Conservation (phyloP, 2,329 filamentous ascomycete species). For the Monilinia fructigena region DNA sequence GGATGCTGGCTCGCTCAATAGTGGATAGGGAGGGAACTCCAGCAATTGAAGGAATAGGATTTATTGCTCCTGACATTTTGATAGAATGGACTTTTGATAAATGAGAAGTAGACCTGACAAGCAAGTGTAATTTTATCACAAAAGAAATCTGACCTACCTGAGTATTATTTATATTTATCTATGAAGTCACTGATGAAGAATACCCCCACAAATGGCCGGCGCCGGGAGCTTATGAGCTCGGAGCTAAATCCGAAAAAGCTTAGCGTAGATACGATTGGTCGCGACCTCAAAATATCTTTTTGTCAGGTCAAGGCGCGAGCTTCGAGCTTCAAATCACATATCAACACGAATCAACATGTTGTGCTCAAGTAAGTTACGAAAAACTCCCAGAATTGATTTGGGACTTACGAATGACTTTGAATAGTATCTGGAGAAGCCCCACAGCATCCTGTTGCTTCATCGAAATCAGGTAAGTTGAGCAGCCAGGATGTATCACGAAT, state of each 20-base stretch:
- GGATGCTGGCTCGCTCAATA: slow-evolving; percentile 53
- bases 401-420: slow-evolving; percentile 33
- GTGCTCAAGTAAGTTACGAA: slow-evolving; percentile 58
- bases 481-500: slow-evolving; percentile 24
- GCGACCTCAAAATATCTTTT: slow-evolving; percentile 25
- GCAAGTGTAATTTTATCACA: background rate
- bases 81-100: background rate
- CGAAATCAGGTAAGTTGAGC: slow-evolving; percentile 75
- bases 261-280: slow-evolving; percentile 10
- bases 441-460: slow-evolving; percentile 89
- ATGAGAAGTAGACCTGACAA: background rate
- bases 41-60: slow-evolving; percentile 56
- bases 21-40: slow-evolving; percentile 56
- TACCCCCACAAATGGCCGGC: slow-evolving; percentile 17
- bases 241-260: slow-evolving; percentile 9
- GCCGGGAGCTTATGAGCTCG: slow-evolving; percentile 9
- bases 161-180: slow-evolving; percentile 4
- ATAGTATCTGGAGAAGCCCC: slow-evolving; percentile 94
- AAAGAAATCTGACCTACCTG: background rate
- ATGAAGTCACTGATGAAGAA: slow-evolving; percentile 12
- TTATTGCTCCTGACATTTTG: background rate
- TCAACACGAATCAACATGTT: slow-evolving; percentile 51
- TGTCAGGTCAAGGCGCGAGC: slow-evolving; percentile 31
- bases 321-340: slow-evolving; percentile 26
- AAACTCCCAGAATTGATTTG: background rate